Conservation (phyloP, 805 yeast species). For the Saturnispora gosingensis region DNA sequence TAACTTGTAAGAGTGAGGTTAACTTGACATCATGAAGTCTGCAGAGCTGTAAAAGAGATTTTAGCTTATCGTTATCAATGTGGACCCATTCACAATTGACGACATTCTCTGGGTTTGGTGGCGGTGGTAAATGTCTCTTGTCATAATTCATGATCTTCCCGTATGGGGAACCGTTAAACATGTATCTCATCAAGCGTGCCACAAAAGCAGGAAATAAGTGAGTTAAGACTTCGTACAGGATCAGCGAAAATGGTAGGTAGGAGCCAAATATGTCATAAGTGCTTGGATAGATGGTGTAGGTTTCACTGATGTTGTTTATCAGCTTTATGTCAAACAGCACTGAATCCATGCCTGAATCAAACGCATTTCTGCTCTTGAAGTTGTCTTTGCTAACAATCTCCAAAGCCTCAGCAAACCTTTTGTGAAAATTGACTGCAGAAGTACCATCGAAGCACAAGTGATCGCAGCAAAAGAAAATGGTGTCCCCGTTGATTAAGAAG, state of each 20-base stretch:
- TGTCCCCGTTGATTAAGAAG: constrained; percentile 8
- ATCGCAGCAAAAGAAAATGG: constrained; percentile 19
- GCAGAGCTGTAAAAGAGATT: background rate
- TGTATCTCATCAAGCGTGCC: background rate
- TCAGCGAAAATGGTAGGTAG: background rate
- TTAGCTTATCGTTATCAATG: background rate
- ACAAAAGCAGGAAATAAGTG: constrained; percentile 8
- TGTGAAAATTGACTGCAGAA: constrained; percentile 25
- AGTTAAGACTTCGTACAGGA: background rate
- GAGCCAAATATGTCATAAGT: constrained; percentile 1
- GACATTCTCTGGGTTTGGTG: background rate
- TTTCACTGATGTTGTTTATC: background rate
- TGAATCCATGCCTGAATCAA: background rate
- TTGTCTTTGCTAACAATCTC: background rate
- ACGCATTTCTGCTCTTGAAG: background rate
- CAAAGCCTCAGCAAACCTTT: constrained; percentile 14
- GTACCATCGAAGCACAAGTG: constrained; percentile 30
- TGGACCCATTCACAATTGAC: constrained; percentile 6
- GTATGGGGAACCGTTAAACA: constrained; percentile 1
- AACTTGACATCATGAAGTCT: background rate
- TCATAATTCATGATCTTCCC: background rate
- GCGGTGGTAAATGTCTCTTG: background rate
- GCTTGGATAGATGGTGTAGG: background rate
- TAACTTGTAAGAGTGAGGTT: background rate
- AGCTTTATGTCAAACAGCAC: constrained; percentile 1